Base-by-base conservation (phyloP, 2,329 filamentous ascomycete genomes). In the Apiospora pterosperma region DNA sequence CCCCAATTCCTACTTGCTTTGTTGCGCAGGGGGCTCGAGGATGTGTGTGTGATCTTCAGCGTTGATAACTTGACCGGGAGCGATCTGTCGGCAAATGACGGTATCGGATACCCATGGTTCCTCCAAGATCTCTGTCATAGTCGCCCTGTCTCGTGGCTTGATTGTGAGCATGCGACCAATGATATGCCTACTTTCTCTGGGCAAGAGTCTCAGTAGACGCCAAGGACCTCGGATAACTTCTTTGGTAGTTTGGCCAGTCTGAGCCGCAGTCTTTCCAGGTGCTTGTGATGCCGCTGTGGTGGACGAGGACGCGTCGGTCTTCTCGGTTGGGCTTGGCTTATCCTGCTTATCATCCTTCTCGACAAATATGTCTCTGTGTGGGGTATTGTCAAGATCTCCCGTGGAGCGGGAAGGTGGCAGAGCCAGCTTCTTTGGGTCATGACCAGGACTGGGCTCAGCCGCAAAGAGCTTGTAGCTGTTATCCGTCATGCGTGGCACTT, bases 381-480 rank as follows among this genome's bases (percentile, higher is more conserved):
- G 75, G 1, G 76, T 79, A 28, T 76, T 77, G n/a, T 73, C 72
- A 3, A 83, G 67, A 21, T 83, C 80, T n/a, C 77, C 79, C 4
- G 77, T 79, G 14, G 82, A 83, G 64, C 76, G 78, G 10, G 81
- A 78, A 5, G 80, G 80, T 4, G 80, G 80, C 11, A 81, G 69
- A 25, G 85, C 75, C 34, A 88, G 76, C 68, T 82, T 84, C 70
- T 78, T 82, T 0, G 86, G 86, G 62, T 88, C 85, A 67, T 88
- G 85, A 2, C 91, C 92, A 0, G 92, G 91, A 3, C 93, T 92
- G 1, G 95, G 94, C 8, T 92, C 86, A 1, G 96, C 88, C 16
- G 95, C 90, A 75, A 99, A 99, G 1, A 99, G 85, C 73, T 95
- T 94, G 79, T 92, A 99, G 0, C 93, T 97, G 76, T 97, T 98